Conservation (phyloP, 805 yeast genomes). For the Barnettozyma wickerhamii region DNA sequence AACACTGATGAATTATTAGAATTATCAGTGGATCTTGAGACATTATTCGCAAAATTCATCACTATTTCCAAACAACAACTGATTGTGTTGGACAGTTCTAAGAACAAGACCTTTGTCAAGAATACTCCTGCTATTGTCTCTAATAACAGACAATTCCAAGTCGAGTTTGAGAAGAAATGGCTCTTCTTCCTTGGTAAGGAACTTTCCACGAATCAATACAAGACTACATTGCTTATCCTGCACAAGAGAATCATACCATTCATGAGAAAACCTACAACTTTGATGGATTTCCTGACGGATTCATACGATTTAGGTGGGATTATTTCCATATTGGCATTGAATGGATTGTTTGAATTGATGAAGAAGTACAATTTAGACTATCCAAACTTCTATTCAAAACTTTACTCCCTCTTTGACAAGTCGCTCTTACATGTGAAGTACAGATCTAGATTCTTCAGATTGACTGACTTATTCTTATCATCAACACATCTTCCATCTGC, state of each 20-base stretch:
- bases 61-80: constrained; percentile 33
- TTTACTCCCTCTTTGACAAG: constrained; percentile 76
- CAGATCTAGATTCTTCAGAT: constrained; percentile 82
- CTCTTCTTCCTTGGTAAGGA: constrained; percentile 47
- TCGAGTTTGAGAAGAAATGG: constrained; percentile 70
- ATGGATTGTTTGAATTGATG: constrained; percentile 85
- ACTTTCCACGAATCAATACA: constrained; percentile 53
- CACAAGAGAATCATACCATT: constrained; percentile 85
- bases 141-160: constrained; percentile 45
- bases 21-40: constrained; percentile 7
- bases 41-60: constrained; percentile 34
- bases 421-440: constrained; percentile 71
- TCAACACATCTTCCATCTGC: constrained; percentile 85
- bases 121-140: constrained; percentile 44
- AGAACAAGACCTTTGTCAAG: constrained; percentile 34
- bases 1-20: constrained; percentile 20
- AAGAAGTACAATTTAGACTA: constrained; percentile 80
- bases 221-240: constrained; percentile 59
- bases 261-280: constrained; percentile 68
- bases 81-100: constrained; percentile 28
- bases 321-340: constrained; percentile 73
- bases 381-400: constrained; percentile 81
- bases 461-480: constrained; percentile 78
- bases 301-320: constrained; percentile 64
- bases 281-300: constrained; percentile 93